Base-by-base conservation (phyloP, 2,329 filamentous ascomycete species). In the Scytalidium sp. region DNA sequence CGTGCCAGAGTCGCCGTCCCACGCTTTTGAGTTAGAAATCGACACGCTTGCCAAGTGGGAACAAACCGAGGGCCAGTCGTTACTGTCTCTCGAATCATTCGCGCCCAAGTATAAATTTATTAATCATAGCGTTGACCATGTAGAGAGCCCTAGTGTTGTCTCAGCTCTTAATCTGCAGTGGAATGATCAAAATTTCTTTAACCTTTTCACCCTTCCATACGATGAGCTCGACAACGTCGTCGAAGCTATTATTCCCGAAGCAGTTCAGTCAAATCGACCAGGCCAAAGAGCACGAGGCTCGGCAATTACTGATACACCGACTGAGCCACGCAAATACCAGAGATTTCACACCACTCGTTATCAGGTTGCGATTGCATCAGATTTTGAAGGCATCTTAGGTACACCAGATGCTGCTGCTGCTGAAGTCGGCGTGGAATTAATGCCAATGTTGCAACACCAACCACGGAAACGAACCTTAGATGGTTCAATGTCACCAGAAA, bases 11-110 rank as follows among this genome's bases (percentile, higher is more conserved):
- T 47, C 44, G 20, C 21, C 32, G 19, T 41, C 55, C 10, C 64
- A 57, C 13, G 53, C 51, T 17, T 71, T 72, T 46, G 53, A 58
- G 23, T 54, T 54, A 20, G 51, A 64, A 29, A 57, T 77, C 36
- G 66, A 70, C 23, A 67, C 67, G 8, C 76, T 74, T 45, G 64
- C 69, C 25, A 65, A 65, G 17, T 75, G 78, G 69, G 79, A 83
- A 56, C 61, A 71, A 72, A 3, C 51, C 7, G 52, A 63, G 23
- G 71, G 70, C 2, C 60, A 54, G 17, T 63, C 62, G 11, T 45
- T 70, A 11, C 60, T 74, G 45, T 56, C 60, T 19, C 57, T 60
- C 10, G 64, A 59, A n/a, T 64, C 59, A 7, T 59, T 71, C 10
- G 64, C 60, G 11, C 70, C 71, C 0, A 61, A 67, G 2, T 66